Evolutionary conservation across 106 monocot genomes (phyloP).

Genomic region (Amphibolis antarctica): DNA sequence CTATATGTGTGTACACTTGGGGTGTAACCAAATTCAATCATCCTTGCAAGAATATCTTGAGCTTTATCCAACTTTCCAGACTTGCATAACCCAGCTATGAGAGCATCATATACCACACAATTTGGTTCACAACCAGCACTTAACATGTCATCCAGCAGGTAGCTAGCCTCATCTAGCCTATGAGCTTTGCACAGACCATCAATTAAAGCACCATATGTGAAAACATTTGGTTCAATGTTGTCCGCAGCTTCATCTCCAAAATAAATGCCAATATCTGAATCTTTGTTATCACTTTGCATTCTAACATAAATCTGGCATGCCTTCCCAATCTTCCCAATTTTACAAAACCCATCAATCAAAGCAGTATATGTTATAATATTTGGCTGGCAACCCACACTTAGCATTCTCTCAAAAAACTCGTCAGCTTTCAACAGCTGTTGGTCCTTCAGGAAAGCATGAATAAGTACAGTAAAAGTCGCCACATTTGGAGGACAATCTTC

Average conservation of each 20-base stretch:
- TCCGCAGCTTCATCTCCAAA: conserved; percentile 25
- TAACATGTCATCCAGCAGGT: conserved; percentile 63
- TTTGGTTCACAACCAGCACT: conserved; percentile 71
- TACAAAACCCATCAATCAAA: conserved; percentile 90
- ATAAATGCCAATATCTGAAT: conserved; percentile 30
- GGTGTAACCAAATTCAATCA: conserved; percentile 47
- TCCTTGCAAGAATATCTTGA: conserved; percentile 54
- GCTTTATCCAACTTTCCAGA: conserved; percentile 70
- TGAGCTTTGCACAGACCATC: conserved; percentile 96
- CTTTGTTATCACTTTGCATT: conserved; percentile 51
- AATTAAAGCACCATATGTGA: conserved; percentile 88
- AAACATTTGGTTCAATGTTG: conserved; percentile 61
- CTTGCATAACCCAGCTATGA: conserved; percentile 94
- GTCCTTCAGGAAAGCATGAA: conserved; percentile 83
- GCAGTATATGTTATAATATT: conserved; percentile 79
- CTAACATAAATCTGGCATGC: conserved; percentile 70
- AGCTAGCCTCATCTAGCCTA: conserved; percentile 57
- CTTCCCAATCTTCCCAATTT: conserved; percentile 58
- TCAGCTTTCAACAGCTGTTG: conserved; percentile 48
- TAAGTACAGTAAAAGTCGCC: conserved; percentile 78
- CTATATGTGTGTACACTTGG: conserved; percentile 88
- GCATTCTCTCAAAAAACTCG: conserved; percentile 66
- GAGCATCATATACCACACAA: conserved; percentile 84
- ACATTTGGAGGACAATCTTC: conserved; percentile 75
- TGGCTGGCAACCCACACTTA: conserved; percentile 48